phyloP scores from a whole-genome alignment of 148 eudicot species.

The Fagopyrum esculentum region DNA sequence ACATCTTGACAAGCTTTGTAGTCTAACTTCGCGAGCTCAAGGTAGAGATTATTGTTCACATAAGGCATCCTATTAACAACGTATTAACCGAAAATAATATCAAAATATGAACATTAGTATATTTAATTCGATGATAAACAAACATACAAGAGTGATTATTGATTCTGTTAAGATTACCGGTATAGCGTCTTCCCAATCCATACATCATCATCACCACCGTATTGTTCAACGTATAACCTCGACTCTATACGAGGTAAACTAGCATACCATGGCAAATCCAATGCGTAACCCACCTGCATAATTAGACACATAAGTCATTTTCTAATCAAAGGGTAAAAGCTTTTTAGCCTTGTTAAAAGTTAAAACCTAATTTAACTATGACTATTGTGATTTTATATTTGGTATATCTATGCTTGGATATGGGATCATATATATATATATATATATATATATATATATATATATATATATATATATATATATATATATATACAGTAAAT shows the following conservation, averaged over 20 bases:
- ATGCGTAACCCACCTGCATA: slow-evolving; percentile 63
- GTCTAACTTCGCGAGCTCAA: slow-evolving; percentile 4
- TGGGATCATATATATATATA: too few relatives aligned
- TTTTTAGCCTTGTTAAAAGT: neutral
- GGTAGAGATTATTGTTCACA: neutral
- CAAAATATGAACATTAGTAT: neutral
- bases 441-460: too few relatives aligned
- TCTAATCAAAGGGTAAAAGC: neutral
- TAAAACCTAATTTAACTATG: neutral
- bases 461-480: too few relatives aligned
- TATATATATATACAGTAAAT: neutral
- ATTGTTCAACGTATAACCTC: slow-evolving; percentile 67
- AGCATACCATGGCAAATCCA: slow-evolving; percentile 77
- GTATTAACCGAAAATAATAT: neutral
- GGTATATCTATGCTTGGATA: neutral
- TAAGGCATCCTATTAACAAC: slow-evolving; percentile 1
- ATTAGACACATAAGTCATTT: neutral
- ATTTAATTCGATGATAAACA: neutral
- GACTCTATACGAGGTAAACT: slow-evolving; percentile 68
- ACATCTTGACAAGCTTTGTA: neutral
- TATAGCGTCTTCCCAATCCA: slow-evolving; percentile 90
- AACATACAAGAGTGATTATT: neutral
- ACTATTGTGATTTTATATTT: neutral
- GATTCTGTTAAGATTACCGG: slow-evolving; percentile 31
- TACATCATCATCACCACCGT: slow-evolving; percentile 74